Conservation (phyloP, 768 basidiomycete genomes). For the Xerocomellus intermedius region DNA sequence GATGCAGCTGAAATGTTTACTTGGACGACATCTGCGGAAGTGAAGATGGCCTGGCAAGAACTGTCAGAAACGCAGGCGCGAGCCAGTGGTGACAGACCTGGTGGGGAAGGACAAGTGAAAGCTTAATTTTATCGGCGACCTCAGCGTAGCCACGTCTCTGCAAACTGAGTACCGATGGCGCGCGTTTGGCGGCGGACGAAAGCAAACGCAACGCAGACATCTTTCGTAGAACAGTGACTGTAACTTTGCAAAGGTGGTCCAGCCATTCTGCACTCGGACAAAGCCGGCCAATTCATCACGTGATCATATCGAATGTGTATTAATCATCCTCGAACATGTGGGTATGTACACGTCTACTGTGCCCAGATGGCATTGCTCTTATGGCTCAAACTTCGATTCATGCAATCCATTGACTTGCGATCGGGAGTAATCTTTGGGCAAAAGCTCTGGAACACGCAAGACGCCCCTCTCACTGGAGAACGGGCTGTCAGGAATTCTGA, state of each 20-base stretch:
- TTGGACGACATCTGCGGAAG: slow-evolving; percentile 88
- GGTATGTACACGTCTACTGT: neutral
- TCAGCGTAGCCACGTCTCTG: slow-evolving; percentile 90
- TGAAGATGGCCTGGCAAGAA: slow-evolving; percentile 74
- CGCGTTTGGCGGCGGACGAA: slow-evolving; percentile 60
- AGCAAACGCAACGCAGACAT: slow-evolving; percentile 80
- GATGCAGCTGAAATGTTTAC: slow-evolving; percentile 93
- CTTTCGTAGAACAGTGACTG: slow-evolving; percentile 19
- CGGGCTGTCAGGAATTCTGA: neutral
- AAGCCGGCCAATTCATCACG: slow-evolving; percentile 29
- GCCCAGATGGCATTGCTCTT: neutral
- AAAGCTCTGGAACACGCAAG: slow-evolving; percentile 54
- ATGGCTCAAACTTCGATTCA: slow-evolving; percentile 29
- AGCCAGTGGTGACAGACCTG: slow-evolving; percentile 56
- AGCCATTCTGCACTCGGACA: slow-evolving; percentile 18
- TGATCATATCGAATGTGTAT: slow-evolving; percentile 9
- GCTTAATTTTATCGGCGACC: slow-evolving; percentile 83
- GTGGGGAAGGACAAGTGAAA: slow-evolving; percentile 93
- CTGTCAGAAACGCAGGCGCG: slow-evolving; percentile 12
- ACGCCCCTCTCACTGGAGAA: slow-evolving; percentile 63
- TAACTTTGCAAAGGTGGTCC: neutral
- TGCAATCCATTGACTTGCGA: slow-evolving; percentile 24
- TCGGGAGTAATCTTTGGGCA: slow-evolving; percentile 59
- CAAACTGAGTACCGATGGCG: slow-evolving; percentile 47
- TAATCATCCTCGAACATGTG: neutral